Conservation (phyloP, 495 filamentous ascomycete species). For the Tuber magnatum region DNA sequence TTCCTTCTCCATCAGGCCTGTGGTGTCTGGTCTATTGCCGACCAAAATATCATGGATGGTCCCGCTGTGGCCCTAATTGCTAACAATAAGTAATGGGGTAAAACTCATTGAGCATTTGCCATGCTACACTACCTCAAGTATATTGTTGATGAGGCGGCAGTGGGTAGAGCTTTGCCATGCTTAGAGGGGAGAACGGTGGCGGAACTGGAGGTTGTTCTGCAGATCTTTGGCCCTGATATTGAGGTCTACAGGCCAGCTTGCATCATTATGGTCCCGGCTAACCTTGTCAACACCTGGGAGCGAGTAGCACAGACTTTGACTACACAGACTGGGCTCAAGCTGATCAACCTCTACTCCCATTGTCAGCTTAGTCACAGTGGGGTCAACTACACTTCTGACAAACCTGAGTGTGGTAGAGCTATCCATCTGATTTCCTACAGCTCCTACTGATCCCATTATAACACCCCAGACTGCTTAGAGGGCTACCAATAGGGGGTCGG, state of each 20-base stretch:
- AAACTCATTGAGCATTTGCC: conserved; percentile 7
- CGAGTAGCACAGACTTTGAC: neutral
- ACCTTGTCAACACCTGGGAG: neutral
- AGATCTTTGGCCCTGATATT: neutral
- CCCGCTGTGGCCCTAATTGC: neutral
- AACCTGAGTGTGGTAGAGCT: neutral
- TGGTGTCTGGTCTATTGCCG: neutral
- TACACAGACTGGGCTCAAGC: neutral
- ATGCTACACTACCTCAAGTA: neutral
- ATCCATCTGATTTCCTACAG: conserved; percentile 5
- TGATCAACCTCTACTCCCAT: neutral
- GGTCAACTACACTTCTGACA: neutral
- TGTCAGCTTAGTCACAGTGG: neutral
- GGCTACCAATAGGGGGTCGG: neutral
- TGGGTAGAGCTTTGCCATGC: neutral
- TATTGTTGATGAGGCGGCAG: neutral
- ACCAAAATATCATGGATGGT: neutral
- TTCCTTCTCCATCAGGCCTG: conserved; percentile 5
- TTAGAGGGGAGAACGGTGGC: neutral
- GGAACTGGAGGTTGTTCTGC: neutral
- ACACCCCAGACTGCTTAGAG: neutral
- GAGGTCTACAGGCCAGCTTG: neutral
- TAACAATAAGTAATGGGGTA: conserved; percentile 11
- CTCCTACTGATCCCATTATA: neutral
- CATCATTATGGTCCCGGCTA: neutral